phyloP scores from a whole-genome alignment of 1,284 basidiomycete genomes.

The Caloboletus firmus region DNA sequence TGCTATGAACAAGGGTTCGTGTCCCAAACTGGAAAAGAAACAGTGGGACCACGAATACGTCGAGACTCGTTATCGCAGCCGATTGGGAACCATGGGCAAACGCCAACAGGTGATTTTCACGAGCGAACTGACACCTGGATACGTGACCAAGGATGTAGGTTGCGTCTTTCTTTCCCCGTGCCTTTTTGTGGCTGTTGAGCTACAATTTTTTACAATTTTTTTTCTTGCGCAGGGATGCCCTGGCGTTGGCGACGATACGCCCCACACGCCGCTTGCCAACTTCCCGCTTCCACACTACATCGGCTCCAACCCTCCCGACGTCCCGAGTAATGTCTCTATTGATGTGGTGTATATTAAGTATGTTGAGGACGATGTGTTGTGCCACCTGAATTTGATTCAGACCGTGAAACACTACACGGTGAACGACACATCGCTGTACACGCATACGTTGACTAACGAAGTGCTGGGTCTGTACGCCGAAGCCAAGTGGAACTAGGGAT shows the following conservation, averaged over 20 bases:
- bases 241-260: constrained; percentile 67
- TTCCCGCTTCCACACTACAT: constrained; percentile 57
- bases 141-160: constrained; percentile 69
- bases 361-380: constrained; percentile 53
- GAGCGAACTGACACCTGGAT: constrained; percentile 59
- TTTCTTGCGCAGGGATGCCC: constrained; percentile 53
- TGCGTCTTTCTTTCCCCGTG: constrained; percentile 1
- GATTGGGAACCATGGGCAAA: constrained; percentile 56
- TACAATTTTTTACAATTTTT: not conserved
- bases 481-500: constrained; percentile 52
- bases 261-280: constrained; percentile 59
- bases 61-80: constrained; percentile 49
- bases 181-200: not conserved
- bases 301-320: constrained; percentile 51
- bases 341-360: constrained; percentile 75
- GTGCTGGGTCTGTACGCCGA: constrained; percentile 63
- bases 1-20: constrained; percentile 49
- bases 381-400: constrained; percentile 54
- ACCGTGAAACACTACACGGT: constrained; percentile 49
- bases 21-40: constrained; percentile 38
- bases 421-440: constrained; percentile 57
- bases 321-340: constrained; percentile 51
- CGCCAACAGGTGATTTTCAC: constrained; percentile 31
- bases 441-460: constrained; percentile 47
- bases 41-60: constrained; percentile 54